These are phyloP conservation scores for Aegilops tauschii DNA, from an alignment of 176 grass and related monocot species.

Conservation along the genomic window DNA sequence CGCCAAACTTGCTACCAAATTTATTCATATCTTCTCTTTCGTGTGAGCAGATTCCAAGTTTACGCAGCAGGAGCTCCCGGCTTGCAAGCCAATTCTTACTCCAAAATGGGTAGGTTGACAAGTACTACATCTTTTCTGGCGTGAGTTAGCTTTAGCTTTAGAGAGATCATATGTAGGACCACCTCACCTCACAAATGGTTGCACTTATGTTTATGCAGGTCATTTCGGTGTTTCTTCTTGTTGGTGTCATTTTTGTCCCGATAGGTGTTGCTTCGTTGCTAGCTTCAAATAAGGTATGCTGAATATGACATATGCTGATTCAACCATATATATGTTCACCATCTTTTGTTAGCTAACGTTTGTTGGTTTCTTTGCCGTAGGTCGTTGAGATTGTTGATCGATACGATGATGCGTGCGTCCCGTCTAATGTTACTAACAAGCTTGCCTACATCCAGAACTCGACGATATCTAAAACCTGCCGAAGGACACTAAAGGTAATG, in stretches of 20 bases:
- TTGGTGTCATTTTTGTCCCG: conserved; percentile 80
- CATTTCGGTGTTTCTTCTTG: conserved; percentile 69
- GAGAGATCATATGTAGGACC: not conserved
- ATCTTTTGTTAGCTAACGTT: conserved; percentile 14
- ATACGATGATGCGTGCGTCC: conserved; percentile 68
- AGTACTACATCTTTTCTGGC: not conserved
- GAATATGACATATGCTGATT: not conserved
- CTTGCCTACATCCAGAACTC: conserved; percentile 66
- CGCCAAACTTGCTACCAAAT: not conserved
- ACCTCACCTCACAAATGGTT: conserved; percentile 17
- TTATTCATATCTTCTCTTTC: conserved; percentile 2
- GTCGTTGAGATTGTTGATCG: conserved; percentile 89
- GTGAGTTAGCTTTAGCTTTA: not conserved
- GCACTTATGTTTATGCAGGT: conserved; percentile 46
- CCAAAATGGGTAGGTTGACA: conserved; percentile 79
- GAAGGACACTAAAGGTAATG: conserved; percentile 64
- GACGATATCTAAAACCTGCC: conserved; percentile 51
- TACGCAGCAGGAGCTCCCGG: conserved; percentile 97
- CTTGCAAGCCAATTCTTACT: conserved; percentile 98
- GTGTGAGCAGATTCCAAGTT: conserved; percentile 80
- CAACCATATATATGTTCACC: not conserved
- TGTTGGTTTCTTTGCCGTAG: conserved; percentile 34
- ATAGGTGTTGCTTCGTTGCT: conserved; percentile 67
- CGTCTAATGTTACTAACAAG: conserved; percentile 49
- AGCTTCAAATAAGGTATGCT: conserved; percentile 67